Evolutionary conservation across 345 rosid species (phyloP).

Genomic region (Hevea brasiliensis): DNA sequence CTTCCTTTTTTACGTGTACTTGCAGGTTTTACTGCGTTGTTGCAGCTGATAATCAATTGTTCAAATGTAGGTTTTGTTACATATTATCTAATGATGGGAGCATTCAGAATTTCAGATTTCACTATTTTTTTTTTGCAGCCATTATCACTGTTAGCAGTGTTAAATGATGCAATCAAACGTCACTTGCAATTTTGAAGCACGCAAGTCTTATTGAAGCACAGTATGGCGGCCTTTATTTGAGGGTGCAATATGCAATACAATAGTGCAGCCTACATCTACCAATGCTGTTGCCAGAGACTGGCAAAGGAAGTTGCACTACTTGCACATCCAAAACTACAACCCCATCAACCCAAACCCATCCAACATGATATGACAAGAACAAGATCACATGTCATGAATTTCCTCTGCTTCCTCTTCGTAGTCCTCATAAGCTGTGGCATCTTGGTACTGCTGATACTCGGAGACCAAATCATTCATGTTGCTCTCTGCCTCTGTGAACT

Average conservation of each 20-base stretch:
- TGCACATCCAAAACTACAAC: background rate
- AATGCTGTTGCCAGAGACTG: constrained; percentile 27
- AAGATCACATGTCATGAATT: constrained; percentile 25
- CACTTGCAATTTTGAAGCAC: too few relatives aligned
- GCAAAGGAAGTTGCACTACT: constrained; percentile 19
- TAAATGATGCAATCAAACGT: too few relatives aligned
- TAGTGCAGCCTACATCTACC: background rate
- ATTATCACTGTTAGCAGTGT: too few relatives aligned
- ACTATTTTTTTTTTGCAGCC: background rate
- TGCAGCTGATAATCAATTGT: constrained; percentile 48
- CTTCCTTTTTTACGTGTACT: constrained; percentile 37
- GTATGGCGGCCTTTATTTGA: too few relatives aligned
- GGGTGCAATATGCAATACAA: background rate
- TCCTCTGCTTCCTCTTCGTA: constrained; percentile 40
- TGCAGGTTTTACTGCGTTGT: constrained; percentile 41
- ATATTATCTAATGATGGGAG: constrained; percentile 25
- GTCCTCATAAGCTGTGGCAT: constrained; percentile 51
- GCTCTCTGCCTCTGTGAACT: constrained; percentile 61
- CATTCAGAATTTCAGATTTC: constrained; percentile 24
- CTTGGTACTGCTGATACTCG: constrained; percentile 55
- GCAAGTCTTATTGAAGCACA: too few relatives aligned
- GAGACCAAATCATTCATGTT: constrained; percentile 57
- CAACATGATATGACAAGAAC: background rate
- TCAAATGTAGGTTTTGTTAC: constrained; percentile 41
- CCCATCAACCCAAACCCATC: background rate